phyloP scores from a whole-genome alignment of 2,329 filamentous ascomycete genomes.

The Dothistroma septosporum region DNA sequence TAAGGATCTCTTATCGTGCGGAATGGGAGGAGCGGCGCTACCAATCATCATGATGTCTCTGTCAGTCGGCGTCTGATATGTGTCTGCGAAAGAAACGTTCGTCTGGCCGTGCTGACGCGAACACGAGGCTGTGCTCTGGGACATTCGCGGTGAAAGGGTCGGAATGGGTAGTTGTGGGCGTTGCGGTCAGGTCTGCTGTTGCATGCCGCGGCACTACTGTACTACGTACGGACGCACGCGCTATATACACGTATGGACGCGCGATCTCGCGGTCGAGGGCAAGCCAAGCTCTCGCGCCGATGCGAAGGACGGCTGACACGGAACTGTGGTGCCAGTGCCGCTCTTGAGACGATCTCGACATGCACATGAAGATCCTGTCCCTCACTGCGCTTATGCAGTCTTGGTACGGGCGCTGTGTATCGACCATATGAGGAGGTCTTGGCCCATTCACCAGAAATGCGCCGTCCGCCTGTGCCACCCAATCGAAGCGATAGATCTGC shows the following conservation, averaged over 20 bases:
- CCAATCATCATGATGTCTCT: neutral
- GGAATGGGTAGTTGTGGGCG: neutral
- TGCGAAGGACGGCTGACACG: neutral
- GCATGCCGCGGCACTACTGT: neutral
- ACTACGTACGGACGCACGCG: too few relatives aligned
- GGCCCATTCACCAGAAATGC: too few relatives aligned
- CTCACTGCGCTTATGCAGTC: neutral
- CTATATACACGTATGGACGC: neutral
- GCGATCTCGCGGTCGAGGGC: neutral
- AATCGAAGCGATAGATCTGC: neutral
- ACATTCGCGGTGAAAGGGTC: neutral
- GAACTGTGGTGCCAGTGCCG: neutral
- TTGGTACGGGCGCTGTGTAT: too few relatives aligned
- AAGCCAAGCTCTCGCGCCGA: neutral
- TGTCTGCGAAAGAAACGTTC: neutral
- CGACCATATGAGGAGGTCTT: too few relatives aligned
- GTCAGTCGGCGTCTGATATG: neutral
- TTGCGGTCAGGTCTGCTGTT: neutral
- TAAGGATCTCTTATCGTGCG: slow-evolving; percentile 2
- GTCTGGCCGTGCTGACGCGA: neutral
- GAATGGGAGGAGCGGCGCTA: neutral
- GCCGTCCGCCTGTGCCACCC: too few relatives aligned
- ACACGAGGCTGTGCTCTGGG: too few relatives aligned
- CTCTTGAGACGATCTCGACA: neutral
- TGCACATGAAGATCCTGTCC: neutral